A percentile compares a stretch with the other conserved stretches of the same genome.
phyloP scores from a whole-genome alignment of 2,329 filamentous ascomycete species.

The Diplodia corticola region DNA sequence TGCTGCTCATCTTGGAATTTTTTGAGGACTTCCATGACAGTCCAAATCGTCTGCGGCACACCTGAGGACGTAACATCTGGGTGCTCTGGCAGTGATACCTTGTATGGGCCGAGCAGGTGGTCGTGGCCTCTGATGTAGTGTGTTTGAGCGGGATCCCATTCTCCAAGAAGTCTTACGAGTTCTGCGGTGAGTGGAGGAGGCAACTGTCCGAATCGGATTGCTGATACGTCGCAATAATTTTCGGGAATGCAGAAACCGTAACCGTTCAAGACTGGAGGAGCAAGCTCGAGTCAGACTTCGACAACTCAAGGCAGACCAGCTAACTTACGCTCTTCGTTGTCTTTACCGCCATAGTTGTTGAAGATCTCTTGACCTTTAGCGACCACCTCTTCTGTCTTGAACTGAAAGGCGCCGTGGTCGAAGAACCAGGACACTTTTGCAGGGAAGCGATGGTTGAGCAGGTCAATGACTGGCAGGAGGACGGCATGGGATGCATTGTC shows the following conservation, averaged over 20 bases:
- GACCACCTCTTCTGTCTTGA: constrained; percentile 40
- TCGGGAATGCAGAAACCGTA: constrained; percentile 53
- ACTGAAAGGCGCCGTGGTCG: constrained; percentile 40
- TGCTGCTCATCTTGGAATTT: constrained; percentile 9
- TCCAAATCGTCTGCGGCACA: constrained; percentile 37
- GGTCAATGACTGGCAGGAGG: constrained; percentile 53
- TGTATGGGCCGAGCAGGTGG: constrained; percentile 39
- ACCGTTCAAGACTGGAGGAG: constrained; percentile 46
- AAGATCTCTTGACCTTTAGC: constrained; percentile 46
- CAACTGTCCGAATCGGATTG: constrained; percentile 45
- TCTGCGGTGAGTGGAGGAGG: constrained; percentile 35
- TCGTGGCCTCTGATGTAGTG: constrained; percentile 36
- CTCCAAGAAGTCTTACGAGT: constrained; percentile 25
- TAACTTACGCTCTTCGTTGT: constrained; percentile 49
- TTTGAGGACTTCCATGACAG: constrained; percentile 34
- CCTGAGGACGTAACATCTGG: constrained; percentile 35
- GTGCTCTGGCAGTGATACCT: constrained; percentile 25
- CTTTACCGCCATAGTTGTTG: constrained; percentile 57
- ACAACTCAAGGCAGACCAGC: neutral
- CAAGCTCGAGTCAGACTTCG: neutral
- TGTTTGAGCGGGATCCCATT: constrained; percentile 24
- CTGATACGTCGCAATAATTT: constrained; percentile 50
- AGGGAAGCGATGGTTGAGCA: constrained; percentile 49
- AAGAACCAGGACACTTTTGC: constrained; percentile 52
- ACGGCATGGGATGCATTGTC: constrained; percentile 42